A percentile compares a stretch with the other conserved stretches of the same genome.
Evolutionary conservation across 495 filamentous ascomycete genomes (phyloP).

Genomic region (Penicillium coprophilum): DNA sequence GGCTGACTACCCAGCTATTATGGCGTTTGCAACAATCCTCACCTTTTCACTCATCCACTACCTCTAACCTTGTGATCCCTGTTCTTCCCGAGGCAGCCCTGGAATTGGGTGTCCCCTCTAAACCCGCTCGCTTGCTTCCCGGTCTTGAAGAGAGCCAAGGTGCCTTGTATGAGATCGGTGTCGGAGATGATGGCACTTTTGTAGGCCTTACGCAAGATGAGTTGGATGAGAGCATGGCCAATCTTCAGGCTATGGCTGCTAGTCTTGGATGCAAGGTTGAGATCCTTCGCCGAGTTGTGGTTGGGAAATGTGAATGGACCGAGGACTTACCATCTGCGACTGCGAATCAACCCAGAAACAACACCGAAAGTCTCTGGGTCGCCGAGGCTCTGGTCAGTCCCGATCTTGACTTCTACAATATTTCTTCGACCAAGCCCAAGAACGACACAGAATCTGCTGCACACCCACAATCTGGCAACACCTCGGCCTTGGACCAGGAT

Average conservation of each 20-base stretch:
- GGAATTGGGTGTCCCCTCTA: constrained; percentile 52
- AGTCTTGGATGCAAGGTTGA: constrained; percentile 89
- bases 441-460: not conserved
- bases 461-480: constrained; percentile 3
- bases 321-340: constrained; percentile 38
- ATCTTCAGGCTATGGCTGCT: constrained; percentile 82
- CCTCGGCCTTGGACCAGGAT: constrained; percentile 22
- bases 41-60: constrained; percentile 79
- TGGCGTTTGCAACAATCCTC: constrained; percentile 96
- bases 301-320: constrained; percentile 82
- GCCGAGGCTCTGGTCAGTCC: constrained; percentile 81
- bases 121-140: constrained; percentile 65
- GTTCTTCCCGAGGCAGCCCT: constrained; percentile 63
- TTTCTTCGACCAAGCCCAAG: constrained; percentile 14
- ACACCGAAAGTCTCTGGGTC: constrained; percentile 71
- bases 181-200: constrained; percentile 90
- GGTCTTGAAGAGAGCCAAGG: constrained; percentile 91
- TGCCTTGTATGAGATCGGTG: constrained; percentile 94
- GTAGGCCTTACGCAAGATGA: constrained; percentile 89
- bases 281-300: constrained; percentile 76
- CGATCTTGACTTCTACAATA: constrained; percentile 48
- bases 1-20: constrained; percentile 89
- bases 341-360: constrained; percentile 26
- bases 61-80: constrained; percentile 67
- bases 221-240: constrained; percentile 83